Conservation (phyloP, 2,329 filamentous ascomycete genomes). For the Ophiostoma perfectum region DNA sequence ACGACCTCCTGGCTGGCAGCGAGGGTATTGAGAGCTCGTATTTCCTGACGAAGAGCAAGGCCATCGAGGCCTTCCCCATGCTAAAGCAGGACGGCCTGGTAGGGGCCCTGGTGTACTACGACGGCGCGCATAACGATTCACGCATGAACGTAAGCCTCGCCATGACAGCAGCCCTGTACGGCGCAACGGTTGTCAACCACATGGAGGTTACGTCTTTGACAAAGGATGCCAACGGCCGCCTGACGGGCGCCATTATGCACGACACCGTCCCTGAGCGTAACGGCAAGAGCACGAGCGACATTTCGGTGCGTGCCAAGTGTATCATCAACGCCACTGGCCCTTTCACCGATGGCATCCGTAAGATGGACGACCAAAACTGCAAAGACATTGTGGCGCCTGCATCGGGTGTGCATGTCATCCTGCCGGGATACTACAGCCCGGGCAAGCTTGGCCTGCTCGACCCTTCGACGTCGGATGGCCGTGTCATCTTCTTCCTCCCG, state of each 20-base stretch:
- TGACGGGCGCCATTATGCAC: slow-evolving; percentile 63
- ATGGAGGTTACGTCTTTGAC: slow-evolving; percentile 69
- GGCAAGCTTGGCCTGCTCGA: slow-evolving; percentile 78
- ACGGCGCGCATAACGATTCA: slow-evolving; percentile 81
- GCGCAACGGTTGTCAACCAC: slow-evolving; percentile 74
- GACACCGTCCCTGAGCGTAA: slow-evolving; percentile 52
- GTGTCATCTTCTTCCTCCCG: slow-evolving; percentile 79
- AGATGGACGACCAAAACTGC: slow-evolving; percentile 68
- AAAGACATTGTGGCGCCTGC: slow-evolving; percentile 73
- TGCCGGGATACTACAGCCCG: slow-evolving; percentile 75
- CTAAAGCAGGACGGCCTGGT: slow-evolving; percentile 66
- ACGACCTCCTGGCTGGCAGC: slow-evolving; percentile 73
- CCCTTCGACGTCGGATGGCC: slow-evolving; percentile 73
- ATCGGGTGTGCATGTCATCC: slow-evolving; percentile 73
- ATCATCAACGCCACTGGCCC: slow-evolving; percentile 80
- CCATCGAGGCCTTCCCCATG: slow-evolving; percentile 72
- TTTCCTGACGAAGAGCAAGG: slow-evolving; percentile 71
- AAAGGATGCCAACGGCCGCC: slow-evolving; percentile 63
- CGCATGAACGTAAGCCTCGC: slow-evolving; percentile 81
- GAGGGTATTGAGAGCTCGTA: slow-evolving; percentile 82
- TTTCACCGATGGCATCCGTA: slow-evolving; percentile 72
- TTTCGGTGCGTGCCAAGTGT: slow-evolving; percentile 70
- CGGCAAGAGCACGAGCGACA: slow-evolving; percentile 48
- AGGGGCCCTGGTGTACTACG: slow-evolving; percentile 78
- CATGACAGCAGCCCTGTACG: slow-evolving; percentile 74